Evolutionary conservation across 1,284 basidiomycete species (phyloP), one percentile per base, ranked within the genome.

Genomic region (Pisolithus thermaeus): DNA sequence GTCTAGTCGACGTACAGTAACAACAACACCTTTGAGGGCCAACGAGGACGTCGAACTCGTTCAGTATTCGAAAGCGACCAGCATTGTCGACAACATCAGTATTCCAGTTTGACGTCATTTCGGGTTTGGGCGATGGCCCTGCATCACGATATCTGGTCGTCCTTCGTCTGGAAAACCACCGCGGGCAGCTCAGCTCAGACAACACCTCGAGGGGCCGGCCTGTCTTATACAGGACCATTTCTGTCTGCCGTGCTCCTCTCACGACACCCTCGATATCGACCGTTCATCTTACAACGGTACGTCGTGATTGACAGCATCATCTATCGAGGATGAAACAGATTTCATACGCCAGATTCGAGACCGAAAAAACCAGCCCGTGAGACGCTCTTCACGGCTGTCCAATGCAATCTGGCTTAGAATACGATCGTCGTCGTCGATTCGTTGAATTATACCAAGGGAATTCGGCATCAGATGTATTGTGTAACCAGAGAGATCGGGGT

Each of bases 381-480:
- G n/a, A n/a, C n/a, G n/a, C n/a, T n/a, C n/a, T n/a, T n/a, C n/a
- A n/a, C n/a, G 96, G 84, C 89, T 0, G 78, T 94, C 46, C 91
- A 88, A 58, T 79, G 96, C 14, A 76, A 81, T 25, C 76, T 98
- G 57, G 78, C 77, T 20, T 70, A 73, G 32, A 84, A 89, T 58
- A 88, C 83, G 0, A 83, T 97, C 59, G 79, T 96, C 47, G 90
- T 99, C 57, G 80, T 95, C 52, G 96, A 99, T 61, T 84, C 87
- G 7, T 81, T 91, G 58, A 96, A 97, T 64, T 97, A 99, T 69
- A 98, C 98, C 78, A 98, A 99, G 67, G 88, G 92, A 7, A 97
- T 94, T 64, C 82, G 96, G 37, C 98, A 99, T 69, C 96, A 99
- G 71, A 87, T 98, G 71, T 97, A 97, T 70, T 98, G 95, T 64